Conservation (phyloP, 345 rosid species). For the Mallotus nudiflorus region DNA sequence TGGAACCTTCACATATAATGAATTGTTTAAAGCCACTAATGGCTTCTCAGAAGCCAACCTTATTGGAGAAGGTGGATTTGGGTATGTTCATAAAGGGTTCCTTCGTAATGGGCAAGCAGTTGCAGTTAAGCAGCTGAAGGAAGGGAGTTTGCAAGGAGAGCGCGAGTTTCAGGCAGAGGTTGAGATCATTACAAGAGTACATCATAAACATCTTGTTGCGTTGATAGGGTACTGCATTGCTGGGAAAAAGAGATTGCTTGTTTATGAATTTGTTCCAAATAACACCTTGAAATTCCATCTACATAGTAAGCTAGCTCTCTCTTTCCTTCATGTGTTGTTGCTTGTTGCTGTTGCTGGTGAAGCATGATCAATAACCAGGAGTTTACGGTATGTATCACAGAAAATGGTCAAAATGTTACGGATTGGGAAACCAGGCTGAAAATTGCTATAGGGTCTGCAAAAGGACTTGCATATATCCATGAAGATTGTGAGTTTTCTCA, state of each 20-base stretch:
- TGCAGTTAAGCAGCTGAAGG: conserved; percentile 28
- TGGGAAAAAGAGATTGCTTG: conserved; percentile 21
- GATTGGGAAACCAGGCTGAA: conserved; percentile 23
- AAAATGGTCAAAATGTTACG: conserved; percentile 13
- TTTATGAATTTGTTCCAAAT: conserved; percentile 30
- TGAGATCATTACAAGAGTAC: conserved; percentile 22
- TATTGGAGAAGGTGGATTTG: conserved; percentile 31
- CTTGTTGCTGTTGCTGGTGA: neutral
- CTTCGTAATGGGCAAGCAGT: conserved; percentile 21
- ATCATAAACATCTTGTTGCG: conserved; percentile 32
- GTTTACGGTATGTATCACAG: conserved; percentile 3
- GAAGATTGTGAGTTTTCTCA: conserved; percentile 25
- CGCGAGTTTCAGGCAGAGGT: conserved; percentile 26
- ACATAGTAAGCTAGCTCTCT: conserved; percentile 25
- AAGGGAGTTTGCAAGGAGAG: conserved; percentile 25
- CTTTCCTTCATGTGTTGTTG: too few species aligned
- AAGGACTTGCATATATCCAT: conserved; percentile 32
- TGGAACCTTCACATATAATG: conserved; percentile 22
- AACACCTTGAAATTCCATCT: conserved; percentile 21
- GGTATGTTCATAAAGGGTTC: conserved; percentile 28
- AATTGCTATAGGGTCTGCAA: conserved; percentile 27
- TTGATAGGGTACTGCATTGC: conserved; percentile 26
- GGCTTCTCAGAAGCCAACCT: conserved; percentile 27
- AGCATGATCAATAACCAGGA: neutral
- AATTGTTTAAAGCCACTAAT: conserved; percentile 18